Evolutionary conservation across 345 rosid species (phyloP), one percentile per base, ranked within the genome.

Genomic region (Linum tenue): DNA sequence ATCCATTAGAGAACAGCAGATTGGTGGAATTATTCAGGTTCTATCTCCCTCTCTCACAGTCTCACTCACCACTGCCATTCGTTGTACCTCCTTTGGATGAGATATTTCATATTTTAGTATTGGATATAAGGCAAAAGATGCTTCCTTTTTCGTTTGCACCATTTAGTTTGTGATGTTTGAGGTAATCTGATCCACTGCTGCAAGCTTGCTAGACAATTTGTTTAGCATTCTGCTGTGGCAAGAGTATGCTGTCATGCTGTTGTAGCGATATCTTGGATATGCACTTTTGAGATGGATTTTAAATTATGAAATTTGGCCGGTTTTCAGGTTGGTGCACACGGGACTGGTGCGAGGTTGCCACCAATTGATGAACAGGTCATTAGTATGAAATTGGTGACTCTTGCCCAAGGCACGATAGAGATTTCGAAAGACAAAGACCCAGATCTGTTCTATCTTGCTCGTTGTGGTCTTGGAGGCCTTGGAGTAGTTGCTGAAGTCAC

Each of bases 1-100:
- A 2, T 94, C 96, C 67, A 94, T 90, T 68, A 83, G 99, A 77
- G 97, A 88, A 81, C 97, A 90, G 82, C 97, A 94, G 81, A 86
- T 94, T 77, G 97, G 97, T 75, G 99, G 99, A 75, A 90, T 94
- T 78, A 69, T 92, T 77, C 97, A 92, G 95, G 97, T 92, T 77
- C 60, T 64, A 37, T 7, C 42, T 67, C 9, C 40, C 43, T 22
- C 31, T 22, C 31, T 22, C 31, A 22, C 31, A 22, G 31, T 22
- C 31, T 22, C 31, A 22, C 31, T 22, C 31, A 22, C 31, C 31
- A 22, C 31, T 22, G 31, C 31, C 31, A 22, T 22, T 22, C 31
- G 31, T 22, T 22, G 31, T 22, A 22, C 1, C 1, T 22, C 31
- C 31, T 22, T 22, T 22, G 31, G 31, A 22, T 22, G 31, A 22